These are phyloP conservation scores for Crucihimalaya himalaica DNA, from an alignment of 345 rosid genomes.

Conservation along the genomic window DNA sequence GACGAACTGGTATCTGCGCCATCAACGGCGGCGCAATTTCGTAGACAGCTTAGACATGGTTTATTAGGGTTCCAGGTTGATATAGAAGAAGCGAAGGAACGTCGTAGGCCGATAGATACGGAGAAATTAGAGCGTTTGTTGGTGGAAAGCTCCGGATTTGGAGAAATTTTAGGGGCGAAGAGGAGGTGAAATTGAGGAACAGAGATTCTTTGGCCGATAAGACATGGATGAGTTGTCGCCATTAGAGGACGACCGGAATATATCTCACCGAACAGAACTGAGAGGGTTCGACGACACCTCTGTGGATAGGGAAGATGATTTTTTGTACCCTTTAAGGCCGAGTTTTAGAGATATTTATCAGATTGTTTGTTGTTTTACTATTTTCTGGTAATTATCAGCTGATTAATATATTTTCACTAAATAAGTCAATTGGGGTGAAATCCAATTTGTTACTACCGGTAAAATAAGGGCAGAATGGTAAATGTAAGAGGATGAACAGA, in stretches of 20 bases:
- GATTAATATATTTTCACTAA: too few relatives aligned
- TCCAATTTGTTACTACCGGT: neutral
- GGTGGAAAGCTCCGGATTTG: conserved; percentile 37
- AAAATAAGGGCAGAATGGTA: conserved; percentile 12
- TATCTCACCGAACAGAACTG: conserved; percentile 19
- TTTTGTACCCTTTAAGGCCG: neutral
- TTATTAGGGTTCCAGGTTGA: conserved; percentile 37
- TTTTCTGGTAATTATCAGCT: too few relatives aligned
- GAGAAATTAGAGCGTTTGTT: conserved; percentile 37
- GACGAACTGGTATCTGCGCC: conserved; percentile 39
- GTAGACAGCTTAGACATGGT: conserved; percentile 43
- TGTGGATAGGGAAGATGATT: conserved; percentile 28
- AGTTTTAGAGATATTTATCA: neutral
- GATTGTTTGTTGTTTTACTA: too few relatives aligned
- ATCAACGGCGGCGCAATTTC: conserved; percentile 38
- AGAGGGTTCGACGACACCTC: conserved; percentile 1
- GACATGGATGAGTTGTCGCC: conserved; percentile 48
- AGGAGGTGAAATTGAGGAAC: conserved; percentile 43
- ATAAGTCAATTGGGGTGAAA: too few relatives aligned
- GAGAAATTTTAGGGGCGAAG: conserved; percentile 23
- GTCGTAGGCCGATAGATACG: conserved; percentile 24
- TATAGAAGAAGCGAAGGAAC: conserved; percentile 21
- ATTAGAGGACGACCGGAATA: conserved; percentile 18
- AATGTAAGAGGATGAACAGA: neutral
- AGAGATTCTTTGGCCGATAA: conserved; percentile 45